These are phyloP conservation scores for Pezicula carpinea DNA, from an alignment of 2,329 filamentous ascomycete genomes.

Conservation along the genomic window DNA sequence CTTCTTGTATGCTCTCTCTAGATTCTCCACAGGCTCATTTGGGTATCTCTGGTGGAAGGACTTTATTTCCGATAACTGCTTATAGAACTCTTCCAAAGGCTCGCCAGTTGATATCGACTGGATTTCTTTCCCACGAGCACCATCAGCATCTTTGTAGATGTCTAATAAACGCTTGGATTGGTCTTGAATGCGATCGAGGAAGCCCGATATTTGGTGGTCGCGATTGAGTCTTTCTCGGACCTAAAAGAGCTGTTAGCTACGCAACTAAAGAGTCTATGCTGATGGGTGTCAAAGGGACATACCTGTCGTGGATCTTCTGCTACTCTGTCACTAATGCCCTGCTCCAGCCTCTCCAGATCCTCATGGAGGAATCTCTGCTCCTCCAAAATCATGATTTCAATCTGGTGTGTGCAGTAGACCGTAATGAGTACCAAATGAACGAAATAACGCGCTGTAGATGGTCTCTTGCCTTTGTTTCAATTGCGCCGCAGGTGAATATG, in stretches of 20 bases:
- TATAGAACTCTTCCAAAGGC: constrained; percentile 87
- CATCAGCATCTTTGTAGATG: constrained; percentile 78
- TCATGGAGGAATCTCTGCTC: constrained; percentile 93
- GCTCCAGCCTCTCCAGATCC: constrained; percentile 92
- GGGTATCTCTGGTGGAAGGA: constrained; percentile 88
- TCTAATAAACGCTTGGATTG: constrained; percentile 77
- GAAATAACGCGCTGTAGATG: too few species aligned
- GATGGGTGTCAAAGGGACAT: constrained; percentile 31
- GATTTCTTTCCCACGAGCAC: constrained; percentile 70
- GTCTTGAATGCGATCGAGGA: constrained; percentile 80
- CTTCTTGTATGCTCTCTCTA: constrained; percentile 85
- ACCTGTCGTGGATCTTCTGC: constrained; percentile 86
- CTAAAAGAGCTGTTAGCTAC: constrained; percentile 38
- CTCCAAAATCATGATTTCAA: constrained; percentile 69
- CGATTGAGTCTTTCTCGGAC: constrained; percentile 84
- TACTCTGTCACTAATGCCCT: constrained; percentile 85
- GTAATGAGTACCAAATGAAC: too few species aligned
- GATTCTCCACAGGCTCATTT: constrained; percentile 90
- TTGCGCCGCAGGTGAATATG: not conserved
- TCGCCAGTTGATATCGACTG: constrained; percentile 81
- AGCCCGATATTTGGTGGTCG: constrained; percentile 86
- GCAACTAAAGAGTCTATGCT: not conserved
- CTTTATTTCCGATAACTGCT: constrained; percentile 74
- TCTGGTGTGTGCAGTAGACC: not conserved
- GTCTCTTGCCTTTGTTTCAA: too few species aligned